A percentile compares a stretch with the other conserved stretches of the same genome.
Evolutionary conservation across 2,329 filamentous ascomycete species (phyloP).

Genomic region (Talaromyces piceae): DNA sequence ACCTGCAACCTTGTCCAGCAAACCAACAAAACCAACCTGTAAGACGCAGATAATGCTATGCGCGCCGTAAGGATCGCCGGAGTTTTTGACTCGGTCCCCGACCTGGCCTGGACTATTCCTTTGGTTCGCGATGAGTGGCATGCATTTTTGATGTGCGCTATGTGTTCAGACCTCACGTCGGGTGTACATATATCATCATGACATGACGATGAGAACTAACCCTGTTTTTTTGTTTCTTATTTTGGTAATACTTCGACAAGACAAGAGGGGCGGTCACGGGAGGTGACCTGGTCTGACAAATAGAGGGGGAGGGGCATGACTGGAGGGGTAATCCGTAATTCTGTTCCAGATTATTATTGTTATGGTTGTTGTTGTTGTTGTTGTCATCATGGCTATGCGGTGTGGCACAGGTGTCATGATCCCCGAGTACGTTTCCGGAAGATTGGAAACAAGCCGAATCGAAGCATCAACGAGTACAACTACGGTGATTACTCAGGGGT

Average conservation of each 20-base stretch:
- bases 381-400: too few species aligned
- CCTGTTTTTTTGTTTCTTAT: too few species aligned
- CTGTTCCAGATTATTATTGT: background rate
- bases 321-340: constrained; percentile 4
- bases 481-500: too few species aligned
- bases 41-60: background rate
- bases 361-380: too few species aligned
- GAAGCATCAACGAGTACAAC: background rate
- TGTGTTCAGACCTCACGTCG: background rate
- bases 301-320: background rate
- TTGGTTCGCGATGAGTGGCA: background rate
- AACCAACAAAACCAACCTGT: background rate
- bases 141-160: background rate
- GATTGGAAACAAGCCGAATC: background rate
- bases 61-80: constrained; percentile 10
- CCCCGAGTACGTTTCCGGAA: background rate
- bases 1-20: background rate
- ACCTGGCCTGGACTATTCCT: background rate
- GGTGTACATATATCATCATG: too few species aligned
- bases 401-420: background rate
- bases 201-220: too few species aligned
- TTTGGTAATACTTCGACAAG: too few species aligned
- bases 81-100: constrained; percentile 11
- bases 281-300: too few species aligned
- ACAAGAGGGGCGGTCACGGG: constrained; percentile 3